phyloP scores from a whole-genome alignment of 148 eudicot species.

The Hydrangea macrophylla region DNA sequence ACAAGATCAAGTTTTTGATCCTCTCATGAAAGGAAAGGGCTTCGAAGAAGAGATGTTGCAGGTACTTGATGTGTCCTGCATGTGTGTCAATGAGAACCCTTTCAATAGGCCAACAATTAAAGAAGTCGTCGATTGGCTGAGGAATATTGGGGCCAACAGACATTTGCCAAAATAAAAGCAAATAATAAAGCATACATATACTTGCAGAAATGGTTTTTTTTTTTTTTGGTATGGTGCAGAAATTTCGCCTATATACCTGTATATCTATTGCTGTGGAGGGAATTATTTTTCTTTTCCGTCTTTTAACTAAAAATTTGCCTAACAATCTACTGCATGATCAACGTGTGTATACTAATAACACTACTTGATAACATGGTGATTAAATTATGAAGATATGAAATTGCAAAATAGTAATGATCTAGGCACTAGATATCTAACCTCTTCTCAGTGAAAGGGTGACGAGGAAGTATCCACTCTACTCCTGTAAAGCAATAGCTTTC shows the following conservation, averaged over 20 bases:
- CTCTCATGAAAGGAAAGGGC: conserved; percentile 58
- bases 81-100: conserved; percentile 73
- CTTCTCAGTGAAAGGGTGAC: not conserved
- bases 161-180: conserved; percentile 30
- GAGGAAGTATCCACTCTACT: not conserved
- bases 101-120: conserved; percentile 69
- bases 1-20: conserved; percentile 64
- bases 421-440: not conserved
- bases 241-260: conserved; percentile 9
- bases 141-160: conserved; percentile 32
- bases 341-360: not conserved
- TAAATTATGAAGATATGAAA: not conserved
- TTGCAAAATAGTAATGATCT: not conserved
- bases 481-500: not conserved
- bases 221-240: conserved; percentile 7
- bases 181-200: conserved; percentile 10
- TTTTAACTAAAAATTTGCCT: not conserved
- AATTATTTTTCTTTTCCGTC: not conserved
- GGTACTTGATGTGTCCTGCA: conserved; percentile 78
- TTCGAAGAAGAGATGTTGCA: conserved; percentile 75
- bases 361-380: too few species aligned
- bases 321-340: not conserved
- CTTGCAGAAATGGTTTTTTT: not conserved
- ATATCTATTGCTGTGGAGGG: not conserved
- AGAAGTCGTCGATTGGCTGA: conserved; percentile 76